Conservation (phyloP, 2,329 filamentous ascomycete genomes). For the Thelonectria discophora region DNA sequence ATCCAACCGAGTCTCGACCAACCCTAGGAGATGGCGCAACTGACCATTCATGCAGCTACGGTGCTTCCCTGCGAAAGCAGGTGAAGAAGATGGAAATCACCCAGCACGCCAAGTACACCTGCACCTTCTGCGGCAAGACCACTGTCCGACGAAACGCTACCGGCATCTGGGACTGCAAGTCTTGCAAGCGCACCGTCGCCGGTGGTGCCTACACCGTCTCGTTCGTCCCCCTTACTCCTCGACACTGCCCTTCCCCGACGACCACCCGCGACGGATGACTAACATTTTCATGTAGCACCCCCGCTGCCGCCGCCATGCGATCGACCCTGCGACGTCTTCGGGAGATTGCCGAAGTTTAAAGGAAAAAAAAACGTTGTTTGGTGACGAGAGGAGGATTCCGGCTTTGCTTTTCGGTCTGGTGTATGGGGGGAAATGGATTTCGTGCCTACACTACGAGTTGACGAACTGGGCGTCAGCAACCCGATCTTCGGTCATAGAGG, state of each 20-base stretch:
- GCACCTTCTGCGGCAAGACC: conserved; percentile 99
- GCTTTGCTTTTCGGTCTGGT: conserved; percentile 59
- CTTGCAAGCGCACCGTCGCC: conserved; percentile 84
- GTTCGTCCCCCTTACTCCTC: conserved; percentile 68
- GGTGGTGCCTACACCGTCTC: conserved; percentile 91
- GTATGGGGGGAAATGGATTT: conserved; percentile 56
- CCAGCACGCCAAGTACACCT: conserved; percentile 96
- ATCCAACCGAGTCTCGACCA: too few species aligned
- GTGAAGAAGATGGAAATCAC: conserved; percentile 99
- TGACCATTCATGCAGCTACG: conserved; percentile 72
- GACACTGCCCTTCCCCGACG: neutral
- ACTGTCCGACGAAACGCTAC: conserved; percentile 90
- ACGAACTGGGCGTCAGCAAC: conserved; percentile 52
- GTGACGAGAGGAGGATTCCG: conserved; percentile 47
- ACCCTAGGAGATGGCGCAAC: conserved; percentile 32
- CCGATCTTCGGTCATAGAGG: conserved; percentile 52
- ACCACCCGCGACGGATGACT: conserved; percentile 36
- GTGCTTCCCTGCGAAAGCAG: conserved; percentile 98
- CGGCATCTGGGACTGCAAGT: conserved; percentile 97
- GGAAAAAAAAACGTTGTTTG: conserved; percentile 33
- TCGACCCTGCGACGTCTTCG: conserved; percentile 97
- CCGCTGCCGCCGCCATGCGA: conserved; percentile 91
- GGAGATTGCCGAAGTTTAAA: conserved; percentile 95
- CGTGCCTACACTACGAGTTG: conserved; percentile 55
- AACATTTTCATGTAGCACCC: conserved; percentile 69